Base-by-base conservation (phyloP, 75 land plant genomes). In the Gnetum montanum region DNA sequence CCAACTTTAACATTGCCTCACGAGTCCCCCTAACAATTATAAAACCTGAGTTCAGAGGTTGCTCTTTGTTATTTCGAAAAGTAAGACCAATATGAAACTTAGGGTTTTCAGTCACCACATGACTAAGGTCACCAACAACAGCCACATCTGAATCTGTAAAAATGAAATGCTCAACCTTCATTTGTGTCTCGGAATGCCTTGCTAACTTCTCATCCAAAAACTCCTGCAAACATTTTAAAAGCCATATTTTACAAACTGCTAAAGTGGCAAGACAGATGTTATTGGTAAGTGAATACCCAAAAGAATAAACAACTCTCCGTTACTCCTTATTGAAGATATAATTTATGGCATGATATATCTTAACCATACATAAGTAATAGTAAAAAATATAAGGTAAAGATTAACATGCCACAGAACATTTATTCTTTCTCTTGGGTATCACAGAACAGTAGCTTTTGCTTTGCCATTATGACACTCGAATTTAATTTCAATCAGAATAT, bases 1-100 rank as follows among this genome's bases (percentile, higher is more conserved):
- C 61, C 19, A 26, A 78, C 77, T 69, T 88, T 45, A 60, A 48
- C 33, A 92, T 58, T 43, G 85, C 89, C 44, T 81, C 84, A 30
- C 10, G 31, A 7, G 89, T 85, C 19, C 95, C 97, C 44, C 89
- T 78, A 4, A 92, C 81, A 23, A 84, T 74, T 28, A 92, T 82
- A 37, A 92, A 64, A 29, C 97, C 97, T 8, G 97, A 88, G 57
- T 92, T 92, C 20, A 92, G 72, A 53, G 97, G 97, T 60, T 92
- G 97, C 31, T 79, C 64, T 56, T 78, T 79, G 67, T 92, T 92
- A 49, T 88, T 88, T 19, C 97, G 80, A 60, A 88, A 92, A 35
- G 97, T 92, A 10, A 92, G 80, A 70, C 85, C 97, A 49, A 88
- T 25, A 64, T 88, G 73, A 71, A 92, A 92, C 36, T 61, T 46